Evolutionary conservation across 1,284 basidiomycete genomes (phyloP), one percentile per base, ranked within the genome.

Genomic region (Schizophyllum commune): DNA sequence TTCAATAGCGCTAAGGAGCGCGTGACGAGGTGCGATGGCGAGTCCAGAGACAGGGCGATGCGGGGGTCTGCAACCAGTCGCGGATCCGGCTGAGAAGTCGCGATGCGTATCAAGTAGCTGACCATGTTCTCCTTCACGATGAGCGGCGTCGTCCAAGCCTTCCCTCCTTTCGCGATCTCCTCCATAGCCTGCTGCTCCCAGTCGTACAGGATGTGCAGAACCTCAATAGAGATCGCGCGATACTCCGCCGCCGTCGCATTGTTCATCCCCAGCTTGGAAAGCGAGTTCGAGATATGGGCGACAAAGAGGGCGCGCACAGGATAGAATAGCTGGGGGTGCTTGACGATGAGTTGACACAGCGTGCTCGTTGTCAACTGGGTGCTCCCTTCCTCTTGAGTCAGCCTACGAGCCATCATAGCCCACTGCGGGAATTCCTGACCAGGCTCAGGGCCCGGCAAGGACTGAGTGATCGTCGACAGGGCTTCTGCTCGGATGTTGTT

Each of bases 271-370:
- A 99, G 82, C 74, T 95, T 96, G 60, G 84, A 83, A 62, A 99
- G 79, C 39, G 91, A 92, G 70, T 92, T 92, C 63, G 96, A 92
- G 75, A 99, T 95, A 70, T 97, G 92, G 0, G 95, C 92, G n/a
- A 99, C 85, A 73, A 99, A 99, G 34, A 98, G 79, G 15, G 94
- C 91, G 55, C 97, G 89, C 63, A 94, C 92, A 58, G 92, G 88
- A 77, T 92, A 99, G 79, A 99, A 99, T 5, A 98, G 81, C 61
- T 94, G 85, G 1, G 92, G 86, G 66, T 99, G 94, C 63, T 94
- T 91, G 63, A 95, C 89, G 60, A 99, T 89, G 61, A 99, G 84
- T 66, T 95, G 90, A 72, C 98, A 96, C 58, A 98, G 92, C 63
- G 90, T 88, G 65, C 91, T 85, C 57, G 96, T 85, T 11, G 17